phyloP scores from a whole-genome alignment of 495 filamentous ascomycete genomes.

The Aspergillus biplanus region DNA sequence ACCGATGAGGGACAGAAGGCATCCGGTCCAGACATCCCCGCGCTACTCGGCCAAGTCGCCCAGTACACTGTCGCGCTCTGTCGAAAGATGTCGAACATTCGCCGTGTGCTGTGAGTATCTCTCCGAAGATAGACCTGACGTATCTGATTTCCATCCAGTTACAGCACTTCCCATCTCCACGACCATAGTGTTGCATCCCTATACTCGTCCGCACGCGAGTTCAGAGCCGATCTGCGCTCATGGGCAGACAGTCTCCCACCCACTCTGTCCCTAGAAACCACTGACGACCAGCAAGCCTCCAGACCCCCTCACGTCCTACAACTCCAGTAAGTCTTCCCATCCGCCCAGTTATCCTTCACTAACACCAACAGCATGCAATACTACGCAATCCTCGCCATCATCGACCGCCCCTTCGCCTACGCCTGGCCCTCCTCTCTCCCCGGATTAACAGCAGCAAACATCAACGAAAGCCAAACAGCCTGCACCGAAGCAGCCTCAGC shows the following conservation, averaged over 20 bases:
- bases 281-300: not conserved
- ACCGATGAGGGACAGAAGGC: not conserved
- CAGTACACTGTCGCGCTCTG: not conserved
- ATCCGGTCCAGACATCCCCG: not conserved
- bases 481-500: not conserved
- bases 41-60: not conserved
- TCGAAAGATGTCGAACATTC: not conserved
- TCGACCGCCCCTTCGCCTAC: not conserved
- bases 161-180: not conserved
- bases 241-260: not conserved
- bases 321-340: not conserved
- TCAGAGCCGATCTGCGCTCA: not conserved
- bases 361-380: not conserved
- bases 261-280: not conserved
- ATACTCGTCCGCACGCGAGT: not conserved
- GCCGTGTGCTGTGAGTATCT: not conserved
- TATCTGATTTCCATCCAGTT: not conserved
- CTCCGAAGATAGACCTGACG: not conserved
- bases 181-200: not conserved
- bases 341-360: not conserved
- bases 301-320: not conserved
- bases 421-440: not conserved
- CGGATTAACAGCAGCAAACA: not conserved
- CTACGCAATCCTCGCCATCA: not conserved
- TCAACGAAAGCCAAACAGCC: not conserved